Evolutionary conservation across 2,329 filamentous ascomycete genomes (phyloP), one percentile per base, ranked within the genome.

Genomic region (Hypomyces rosellus): DNA sequence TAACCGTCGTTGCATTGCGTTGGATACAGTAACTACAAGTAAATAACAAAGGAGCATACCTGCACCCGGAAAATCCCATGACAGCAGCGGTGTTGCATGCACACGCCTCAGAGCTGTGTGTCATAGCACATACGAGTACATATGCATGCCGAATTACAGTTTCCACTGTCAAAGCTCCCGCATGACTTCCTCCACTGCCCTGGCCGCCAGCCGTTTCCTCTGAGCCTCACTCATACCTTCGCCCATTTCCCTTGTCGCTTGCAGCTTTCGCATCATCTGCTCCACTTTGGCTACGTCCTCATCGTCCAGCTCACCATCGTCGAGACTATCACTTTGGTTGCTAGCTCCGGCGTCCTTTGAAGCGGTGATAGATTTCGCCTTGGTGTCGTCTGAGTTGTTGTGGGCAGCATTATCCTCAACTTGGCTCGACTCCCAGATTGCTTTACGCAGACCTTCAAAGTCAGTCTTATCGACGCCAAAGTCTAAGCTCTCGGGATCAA

Each of bases 171-270:
- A 80, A 30, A 82, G 54, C 44, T 82, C 77, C 58, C 74, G 78
- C 81, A 86, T 85, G 33, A 85, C 78, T 59, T 86, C 81, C 12
- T 71, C 74, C 3, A 86, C 80, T 0, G 81, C 81, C 57, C 76
- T 76, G 18, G 77, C 77, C 3, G 82, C 82, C 67, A 84, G 73
- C 54, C 73, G 74, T 63, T 74, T 79, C 57, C 80, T 73, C 66
- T 86, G 80, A 22, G 78, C 77, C 60, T 82, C 78, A 1, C 80
- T 73, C 63, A 86, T 61, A 8, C 78, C 80, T 12, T 78, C 75
- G 30, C 75, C 80, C 55, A 80, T 74, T 48, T 85, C 81, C 60
- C 74, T 68, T 8, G 80, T 80, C 1, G 80, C 80, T 64, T 81
- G 79, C 53, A 87, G 68, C 64, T 79, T 84, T 45, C 73, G 67